Base-by-base conservation (phyloP, 2,329 filamentous ascomycete genomes). In the Hypoxylon sp. region DNA sequence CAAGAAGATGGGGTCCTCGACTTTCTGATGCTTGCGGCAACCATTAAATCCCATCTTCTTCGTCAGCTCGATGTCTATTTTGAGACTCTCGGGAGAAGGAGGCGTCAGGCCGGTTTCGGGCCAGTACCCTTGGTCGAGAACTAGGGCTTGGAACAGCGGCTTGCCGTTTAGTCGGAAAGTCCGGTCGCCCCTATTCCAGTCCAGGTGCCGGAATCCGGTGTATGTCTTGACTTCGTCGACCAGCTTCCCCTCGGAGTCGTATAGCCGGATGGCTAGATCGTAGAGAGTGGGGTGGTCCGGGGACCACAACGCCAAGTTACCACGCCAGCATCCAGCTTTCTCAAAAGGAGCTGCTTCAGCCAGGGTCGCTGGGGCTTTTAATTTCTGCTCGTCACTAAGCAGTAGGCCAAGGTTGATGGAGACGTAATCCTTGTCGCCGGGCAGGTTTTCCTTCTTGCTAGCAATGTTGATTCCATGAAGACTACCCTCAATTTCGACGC, bases 11-110 rank as follows among this genome's bases (percentile, higher is more conserved):
- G 88, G 87, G 53, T 89, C 86, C 77, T 90, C 88, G 44, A 90
- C 86, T 73, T 90, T 90, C 74, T 90, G 87, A 75, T 90, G 88
- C 78, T 90, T 90, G 63, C 88, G 83, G 75, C 88, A 90, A 1
- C 87, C 88, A 74, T 90, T 90, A 80, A 90, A 88, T 8, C 88
- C 88, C 86, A 90, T 88, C 17, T 80, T 81, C 79, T 89, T 89
- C 17, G 83, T 79, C 2, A 89, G 80, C 65, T 85, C 81, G 65
- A 90, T 88, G 71, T 90, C 88, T 0, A 71, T 59, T 67, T 82
- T 83, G 14, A 88, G 75, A 3, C 80, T 81, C 6, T 83, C 78
- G 0, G 80, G 76, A 0, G 81, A 81, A 0, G 87, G 87, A 0
- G 88, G 87, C 3, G 88, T 90, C 80, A 90, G 83, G 68, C 88